Evolutionary conservation across 768 basidiomycete species (phyloP).

Genomic region (Lyophyllum atratum): DNA sequence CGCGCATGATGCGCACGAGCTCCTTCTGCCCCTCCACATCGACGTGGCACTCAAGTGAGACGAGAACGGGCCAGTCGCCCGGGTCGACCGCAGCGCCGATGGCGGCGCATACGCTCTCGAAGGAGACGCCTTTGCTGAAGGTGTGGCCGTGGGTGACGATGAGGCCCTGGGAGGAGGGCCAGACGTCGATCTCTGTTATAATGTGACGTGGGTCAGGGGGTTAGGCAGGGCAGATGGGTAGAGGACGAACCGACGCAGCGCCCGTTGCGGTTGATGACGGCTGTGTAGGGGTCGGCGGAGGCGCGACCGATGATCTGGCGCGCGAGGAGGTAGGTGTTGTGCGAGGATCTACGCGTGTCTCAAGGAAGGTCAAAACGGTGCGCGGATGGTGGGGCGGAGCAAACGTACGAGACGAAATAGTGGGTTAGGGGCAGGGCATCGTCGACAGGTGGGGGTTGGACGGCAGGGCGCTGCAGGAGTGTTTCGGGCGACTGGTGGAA

Average conservation of each 20-base stretch:
- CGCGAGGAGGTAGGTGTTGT: constrained; percentile 66
- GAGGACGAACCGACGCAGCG: constrained; percentile 49
- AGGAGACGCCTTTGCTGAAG: constrained; percentile 51
- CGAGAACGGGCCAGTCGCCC: constrained; percentile 56
- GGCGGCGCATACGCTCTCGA: constrained; percentile 52
- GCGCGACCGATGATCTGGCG: constrained; percentile 57
- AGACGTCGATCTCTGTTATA: constrained; percentile 60
- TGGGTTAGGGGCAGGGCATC: constrained; percentile 50
- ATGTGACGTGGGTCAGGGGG: background rate
- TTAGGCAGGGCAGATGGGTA: too few species aligned
- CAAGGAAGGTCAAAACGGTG: constrained; percentile 6
- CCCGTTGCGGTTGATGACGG: constrained; percentile 51
- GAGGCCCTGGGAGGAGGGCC: constrained; percentile 54
- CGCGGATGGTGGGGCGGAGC: background rate
- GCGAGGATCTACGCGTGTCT: constrained; percentile 48
- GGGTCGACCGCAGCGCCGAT: constrained; percentile 45
- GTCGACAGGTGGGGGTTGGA: constrained; percentile 36
- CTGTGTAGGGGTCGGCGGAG: constrained; percentile 54
- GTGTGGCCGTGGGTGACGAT: constrained; percentile 67
- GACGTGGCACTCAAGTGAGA: constrained; percentile 68
- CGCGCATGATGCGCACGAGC: constrained; percentile 53
- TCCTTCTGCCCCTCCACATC: constrained; percentile 48
- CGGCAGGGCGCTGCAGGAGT: constrained; percentile 37
- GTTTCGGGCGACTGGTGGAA: constrained; percentile 31
- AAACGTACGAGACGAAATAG: constrained; percentile 58